These are phyloP conservation scores for Argentina anserina DNA, from an alignment of 306 rosid genomes.

Conservation along the genomic window DNA sequence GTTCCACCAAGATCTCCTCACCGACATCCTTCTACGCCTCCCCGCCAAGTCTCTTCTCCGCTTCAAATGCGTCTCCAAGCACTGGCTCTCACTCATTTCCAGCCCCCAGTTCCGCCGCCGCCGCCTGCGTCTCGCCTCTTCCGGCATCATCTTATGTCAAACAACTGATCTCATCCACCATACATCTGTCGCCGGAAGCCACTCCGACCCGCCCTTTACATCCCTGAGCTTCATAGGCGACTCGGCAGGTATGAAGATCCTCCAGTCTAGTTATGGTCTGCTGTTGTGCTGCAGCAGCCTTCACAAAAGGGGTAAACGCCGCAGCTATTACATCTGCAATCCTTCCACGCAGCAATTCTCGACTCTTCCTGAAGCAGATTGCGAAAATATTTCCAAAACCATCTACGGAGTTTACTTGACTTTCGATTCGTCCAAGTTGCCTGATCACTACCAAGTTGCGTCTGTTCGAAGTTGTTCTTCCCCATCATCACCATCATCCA, in stretches of 20 bases:
- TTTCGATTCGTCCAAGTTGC: slow-evolving; percentile 23
- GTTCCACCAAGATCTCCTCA: slow-evolving; percentile 20
- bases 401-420: slow-evolving; percentile 13
- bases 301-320: neutral
- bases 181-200: neutral
- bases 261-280: slow-evolving; percentile 23
- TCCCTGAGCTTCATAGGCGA: slow-evolving; percentile 18
- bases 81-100: slow-evolving; percentile 30
- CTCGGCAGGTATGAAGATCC: slow-evolving; percentile 5
- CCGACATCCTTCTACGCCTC: slow-evolving; percentile 19
- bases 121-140: slow-evolving; percentile 2
- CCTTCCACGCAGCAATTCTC: slow-evolving; percentile 20
- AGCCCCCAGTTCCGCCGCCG: slow-evolving; percentile 3
- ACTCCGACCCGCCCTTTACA: neutral
- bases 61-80: slow-evolving; percentile 32
- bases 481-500: neutral
- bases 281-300: slow-evolving; percentile 19
- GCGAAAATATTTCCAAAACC: neutral
- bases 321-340: slow-evolving; percentile 19
- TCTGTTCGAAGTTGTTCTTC: neutral
- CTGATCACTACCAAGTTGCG: slow-evolving; percentile 25
- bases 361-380: neutral
- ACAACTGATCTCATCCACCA: neutral
- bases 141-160: slow-evolving; percentile 9
- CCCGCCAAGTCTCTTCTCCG: slow-evolving; percentile 17